These are phyloP conservation scores for Quercus ilex DNA, from an alignment of 306 rosid species.

Conservation along the genomic window DNA sequence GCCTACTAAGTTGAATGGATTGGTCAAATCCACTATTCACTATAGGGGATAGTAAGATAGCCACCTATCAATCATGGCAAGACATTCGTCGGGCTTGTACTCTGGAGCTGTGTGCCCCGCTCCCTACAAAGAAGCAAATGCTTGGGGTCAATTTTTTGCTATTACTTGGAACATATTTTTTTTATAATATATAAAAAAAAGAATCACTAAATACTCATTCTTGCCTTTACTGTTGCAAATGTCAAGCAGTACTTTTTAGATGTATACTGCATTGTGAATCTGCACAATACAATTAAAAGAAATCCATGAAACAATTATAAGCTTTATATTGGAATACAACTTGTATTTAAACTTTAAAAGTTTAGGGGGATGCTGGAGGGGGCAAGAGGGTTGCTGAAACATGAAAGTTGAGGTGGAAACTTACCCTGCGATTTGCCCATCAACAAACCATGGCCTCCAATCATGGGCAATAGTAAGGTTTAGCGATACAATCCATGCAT, in stretches of 20 bases:
- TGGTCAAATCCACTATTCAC: too few relatives aligned
- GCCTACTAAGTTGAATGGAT: too few relatives aligned
- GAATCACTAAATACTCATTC: background rate
- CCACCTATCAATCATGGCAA: slow-evolving; percentile 22
- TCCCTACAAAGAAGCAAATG: slow-evolving; percentile 5
- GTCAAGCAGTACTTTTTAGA: background rate
- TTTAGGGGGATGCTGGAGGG: too few relatives aligned
- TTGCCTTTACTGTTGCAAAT: slow-evolving; percentile 42
- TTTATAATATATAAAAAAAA: background rate
- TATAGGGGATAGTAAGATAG: background rate
- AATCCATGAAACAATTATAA: too few relatives aligned
- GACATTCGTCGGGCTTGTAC: slow-evolving; percentile 19
- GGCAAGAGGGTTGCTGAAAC: too few relatives aligned
- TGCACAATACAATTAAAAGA: background rate
- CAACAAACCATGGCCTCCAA: slow-evolving; percentile 46
- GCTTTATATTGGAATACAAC: too few relatives aligned
- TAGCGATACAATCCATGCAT: slow-evolving; percentile 37
- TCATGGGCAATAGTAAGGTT: slow-evolving; percentile 19
- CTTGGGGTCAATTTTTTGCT: too few relatives aligned
- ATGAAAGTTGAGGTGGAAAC: background rate
- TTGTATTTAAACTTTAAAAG: background rate
- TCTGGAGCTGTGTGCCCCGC: slow-evolving; percentile 29
- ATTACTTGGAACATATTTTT: too few relatives aligned
- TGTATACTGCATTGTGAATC: slow-evolving; percentile 14
- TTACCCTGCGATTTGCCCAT: slow-evolving; percentile 43